Conservation (phyloP, 2,329 filamentous ascomycete genomes). For the Trichoderma lentiforme region DNA sequence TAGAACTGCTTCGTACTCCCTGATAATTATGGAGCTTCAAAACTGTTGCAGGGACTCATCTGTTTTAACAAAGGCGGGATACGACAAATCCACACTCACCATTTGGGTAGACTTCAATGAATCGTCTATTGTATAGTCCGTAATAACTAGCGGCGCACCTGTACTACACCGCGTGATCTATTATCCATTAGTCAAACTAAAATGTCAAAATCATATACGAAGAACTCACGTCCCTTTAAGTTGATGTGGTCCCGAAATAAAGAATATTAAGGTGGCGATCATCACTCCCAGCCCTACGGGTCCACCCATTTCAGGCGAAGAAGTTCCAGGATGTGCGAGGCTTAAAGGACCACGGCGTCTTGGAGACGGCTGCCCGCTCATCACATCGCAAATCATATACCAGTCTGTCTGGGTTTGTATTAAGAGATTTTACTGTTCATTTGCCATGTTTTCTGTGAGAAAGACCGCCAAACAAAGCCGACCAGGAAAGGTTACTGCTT, state of each 20-base stretch:
- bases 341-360: background rate
- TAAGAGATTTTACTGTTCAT: too few species aligned
- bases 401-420: too few species aligned
- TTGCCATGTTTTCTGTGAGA: too few species aligned
- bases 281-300: background rate
- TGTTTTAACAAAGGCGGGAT: background rate
- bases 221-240: background rate
- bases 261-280: background rate
- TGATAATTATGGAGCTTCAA: too few species aligned
- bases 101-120: background rate
- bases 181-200: background rate
- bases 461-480: too few species aligned
- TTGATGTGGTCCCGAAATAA: background rate
- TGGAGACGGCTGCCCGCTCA: too few species aligned
- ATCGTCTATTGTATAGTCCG: background rate
- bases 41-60: background rate
- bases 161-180: too few species aligned
- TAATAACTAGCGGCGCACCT: background rate
- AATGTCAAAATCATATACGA: background rate
- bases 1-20: too few species aligned
- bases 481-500: too few species aligned
- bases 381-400: too few species aligned
- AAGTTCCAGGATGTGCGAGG: background rate
- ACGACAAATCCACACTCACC: background rate
- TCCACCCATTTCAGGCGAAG: background rate